A percentile compares a stretch with the other conserved stretches of the same genome.
Conservation (phyloP, 257 asterid species). For the Perilla frutescens region DNA sequence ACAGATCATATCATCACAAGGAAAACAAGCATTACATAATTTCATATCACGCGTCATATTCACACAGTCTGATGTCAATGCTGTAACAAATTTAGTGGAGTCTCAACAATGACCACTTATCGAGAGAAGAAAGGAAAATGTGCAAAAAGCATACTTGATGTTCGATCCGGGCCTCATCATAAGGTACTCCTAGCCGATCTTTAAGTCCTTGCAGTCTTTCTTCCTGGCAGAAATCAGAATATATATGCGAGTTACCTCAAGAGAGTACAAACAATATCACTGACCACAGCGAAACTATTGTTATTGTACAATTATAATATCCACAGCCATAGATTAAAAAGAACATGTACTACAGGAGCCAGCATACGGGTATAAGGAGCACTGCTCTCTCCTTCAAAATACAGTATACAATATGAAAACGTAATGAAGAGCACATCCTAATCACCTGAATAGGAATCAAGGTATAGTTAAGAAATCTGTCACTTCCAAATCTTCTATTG, state of each 20-base stretch:
- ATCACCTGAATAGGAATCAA: slow-evolving; percentile 76
- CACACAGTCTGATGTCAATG: not conserved
- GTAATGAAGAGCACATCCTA: not conserved
- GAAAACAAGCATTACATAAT: not conserved
- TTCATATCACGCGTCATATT: not conserved
- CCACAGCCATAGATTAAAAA: not conserved
- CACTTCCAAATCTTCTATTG: slow-evolving; percentile 69
- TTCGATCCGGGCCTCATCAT: slow-evolving; percentile 69
- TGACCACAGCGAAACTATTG: not conserved
- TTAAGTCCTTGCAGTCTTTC: slow-evolving; percentile 71
- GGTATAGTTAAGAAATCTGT: slow-evolving; percentile 53
- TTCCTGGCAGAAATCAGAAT: slow-evolving; percentile 61
- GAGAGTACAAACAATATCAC: slow-evolving; percentile 12
- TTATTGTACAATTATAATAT: slow-evolving; percentile 15
- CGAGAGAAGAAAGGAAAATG: slow-evolving; percentile 34
- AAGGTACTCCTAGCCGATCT: slow-evolving; percentile 80
- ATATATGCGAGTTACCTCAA: slow-evolving; percentile 5
- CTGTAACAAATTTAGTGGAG: not conserved
- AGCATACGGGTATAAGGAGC: not conserved
- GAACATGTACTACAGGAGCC: not conserved
- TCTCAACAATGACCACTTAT: not conserved
- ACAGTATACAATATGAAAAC: not conserved
- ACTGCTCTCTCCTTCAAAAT: not conserved
- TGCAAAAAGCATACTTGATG: slow-evolving; percentile 68
- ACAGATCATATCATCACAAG: not conserved